Percentiles rank a stretch among this genome's conserved stretches.
Evolutionary conservation across 306 rosid genomes (phyloP).

Genomic region (Acmispon strigosus): DNA sequence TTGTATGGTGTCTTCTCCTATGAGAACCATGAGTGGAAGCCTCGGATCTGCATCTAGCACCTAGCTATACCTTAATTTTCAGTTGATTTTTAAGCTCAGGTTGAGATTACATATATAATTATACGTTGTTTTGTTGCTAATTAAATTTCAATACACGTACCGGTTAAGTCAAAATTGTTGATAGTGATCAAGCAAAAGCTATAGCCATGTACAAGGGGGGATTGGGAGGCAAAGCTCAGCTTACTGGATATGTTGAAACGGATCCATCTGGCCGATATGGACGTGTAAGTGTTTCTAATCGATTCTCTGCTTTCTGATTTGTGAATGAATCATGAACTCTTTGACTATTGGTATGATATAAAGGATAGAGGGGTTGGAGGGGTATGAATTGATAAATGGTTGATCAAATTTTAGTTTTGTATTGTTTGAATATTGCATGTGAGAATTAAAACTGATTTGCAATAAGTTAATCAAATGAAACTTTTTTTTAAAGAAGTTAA

Average conservation of each 20-base stretch:
- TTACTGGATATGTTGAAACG: constrained; percentile 61
- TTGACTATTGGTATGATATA: not conserved
- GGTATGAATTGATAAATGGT: not conserved
- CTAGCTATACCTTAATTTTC: not conserved
- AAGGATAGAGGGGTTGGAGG: not conserved
- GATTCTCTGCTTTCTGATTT: not conserved
- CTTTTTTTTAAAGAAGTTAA: too few species aligned
- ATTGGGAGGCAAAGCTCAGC: constrained; percentile 34
- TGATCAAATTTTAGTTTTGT: not conserved
- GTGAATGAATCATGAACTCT: not conserved
- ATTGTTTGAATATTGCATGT: not conserved
- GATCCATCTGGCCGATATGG: constrained; percentile 92
- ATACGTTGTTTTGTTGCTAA: constrained; percentile 7
- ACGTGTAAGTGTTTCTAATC: constrained; percentile 50
- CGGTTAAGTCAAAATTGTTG: not conserved
- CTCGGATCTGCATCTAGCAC: constrained; percentile 79
- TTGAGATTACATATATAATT: not conserved
- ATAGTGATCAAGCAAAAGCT: not conserved
- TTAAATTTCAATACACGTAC: not conserved
- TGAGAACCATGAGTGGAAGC: constrained; percentile 79
- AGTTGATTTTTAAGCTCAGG: not conserved
- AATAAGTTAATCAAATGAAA: not conserved
- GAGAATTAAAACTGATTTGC: not conserved
- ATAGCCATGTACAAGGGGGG: constrained; percentile 44
- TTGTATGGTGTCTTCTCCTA: constrained; percentile 62